Percentiles rank a stretch among this genome's conserved stretches.
Conservation (phyloP, 306 rosid species). For the Abrus pulchellus region DNA sequence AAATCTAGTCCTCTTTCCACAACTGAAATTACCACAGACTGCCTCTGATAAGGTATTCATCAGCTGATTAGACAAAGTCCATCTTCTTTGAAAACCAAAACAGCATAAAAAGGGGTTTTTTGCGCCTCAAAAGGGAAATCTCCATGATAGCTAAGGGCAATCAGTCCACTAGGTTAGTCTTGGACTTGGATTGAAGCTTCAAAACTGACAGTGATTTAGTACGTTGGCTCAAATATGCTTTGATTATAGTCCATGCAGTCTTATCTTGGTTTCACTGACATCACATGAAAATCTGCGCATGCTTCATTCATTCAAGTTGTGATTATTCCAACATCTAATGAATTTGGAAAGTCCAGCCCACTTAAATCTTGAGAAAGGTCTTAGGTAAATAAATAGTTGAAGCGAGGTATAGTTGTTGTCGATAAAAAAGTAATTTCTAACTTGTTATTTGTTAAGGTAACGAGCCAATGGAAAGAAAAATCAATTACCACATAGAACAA, state of each 20-base stretch:
- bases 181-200: background rate
- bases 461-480: background rate
- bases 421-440: background rate
- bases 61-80: slow-evolving; percentile 8
- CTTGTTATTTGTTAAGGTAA: background rate
- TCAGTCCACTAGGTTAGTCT: background rate
- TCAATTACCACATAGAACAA: background rate
- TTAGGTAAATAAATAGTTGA: background rate
- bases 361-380: background rate
- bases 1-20: slow-evolving; percentile 13
- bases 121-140: background rate
- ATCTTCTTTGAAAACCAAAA: slow-evolving; percentile 18
- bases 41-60: slow-evolving; percentile 28
- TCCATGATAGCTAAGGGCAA: slow-evolving; percentile 7
- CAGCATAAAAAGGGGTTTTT: background rate
- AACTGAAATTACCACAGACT: slow-evolving; percentile 20
- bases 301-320: no score
- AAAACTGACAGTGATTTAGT: background rate
- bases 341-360: background rate
- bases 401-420: background rate
- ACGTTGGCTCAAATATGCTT: background rate
- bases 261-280: background rate
- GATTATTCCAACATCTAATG: background rate
- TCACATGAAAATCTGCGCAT: background rate
- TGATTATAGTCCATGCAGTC: background rate